Evolutionary conservation across 768 basidiomycete genomes (phyloP).

Genomic region (Hericium rajendrae): DNA sequence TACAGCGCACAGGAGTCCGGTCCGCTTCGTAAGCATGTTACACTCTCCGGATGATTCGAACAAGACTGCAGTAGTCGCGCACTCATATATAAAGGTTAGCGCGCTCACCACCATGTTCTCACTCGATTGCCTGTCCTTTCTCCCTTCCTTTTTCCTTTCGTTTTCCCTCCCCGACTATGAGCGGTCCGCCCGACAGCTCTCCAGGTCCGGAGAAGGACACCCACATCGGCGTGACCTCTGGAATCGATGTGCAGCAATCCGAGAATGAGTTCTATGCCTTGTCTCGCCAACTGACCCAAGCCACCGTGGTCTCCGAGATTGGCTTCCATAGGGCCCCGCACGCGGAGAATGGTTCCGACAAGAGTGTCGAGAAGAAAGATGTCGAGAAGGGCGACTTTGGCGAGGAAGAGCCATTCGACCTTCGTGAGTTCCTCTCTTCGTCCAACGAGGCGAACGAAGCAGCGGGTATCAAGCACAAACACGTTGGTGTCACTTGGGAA

Average conservation of each 20-base stretch:
- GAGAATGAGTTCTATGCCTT: not conserved
- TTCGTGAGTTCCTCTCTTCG: slow-evolving; percentile 59
- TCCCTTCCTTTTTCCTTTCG: not conserved
- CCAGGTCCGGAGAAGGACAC: no score
- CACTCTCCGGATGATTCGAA: no score
- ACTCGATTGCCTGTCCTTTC: not conserved
- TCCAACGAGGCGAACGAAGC: slow-evolving; percentile 59
- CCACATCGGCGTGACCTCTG: not conserved
- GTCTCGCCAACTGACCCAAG: not conserved
- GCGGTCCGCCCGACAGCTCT: not conserved
- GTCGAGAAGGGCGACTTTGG: slow-evolving; percentile 35
- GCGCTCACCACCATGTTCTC: no score
- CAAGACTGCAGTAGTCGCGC: no score
- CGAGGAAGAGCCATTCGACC: slow-evolving; percentile 41
- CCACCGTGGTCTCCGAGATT: not conserved
- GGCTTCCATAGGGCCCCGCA: not conserved
- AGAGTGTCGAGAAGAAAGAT: slow-evolving; percentile 17
- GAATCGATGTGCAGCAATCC: not conserved
- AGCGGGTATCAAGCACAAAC: slow-evolving; percentile 69
- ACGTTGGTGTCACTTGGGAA: slow-evolving; percentile 72
- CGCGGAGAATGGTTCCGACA: not conserved
- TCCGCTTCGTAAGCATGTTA: no score
- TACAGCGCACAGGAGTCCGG: no score
- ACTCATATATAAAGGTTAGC: no score
- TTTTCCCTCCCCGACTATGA: not conserved